A percentile compares a stretch with the other conserved stretches of the same genome.
These are phyloP conservation scores for Alternaria sp. DNA, from an alignment of 2,329 filamentous ascomycete species.

Conservation along the genomic window DNA sequence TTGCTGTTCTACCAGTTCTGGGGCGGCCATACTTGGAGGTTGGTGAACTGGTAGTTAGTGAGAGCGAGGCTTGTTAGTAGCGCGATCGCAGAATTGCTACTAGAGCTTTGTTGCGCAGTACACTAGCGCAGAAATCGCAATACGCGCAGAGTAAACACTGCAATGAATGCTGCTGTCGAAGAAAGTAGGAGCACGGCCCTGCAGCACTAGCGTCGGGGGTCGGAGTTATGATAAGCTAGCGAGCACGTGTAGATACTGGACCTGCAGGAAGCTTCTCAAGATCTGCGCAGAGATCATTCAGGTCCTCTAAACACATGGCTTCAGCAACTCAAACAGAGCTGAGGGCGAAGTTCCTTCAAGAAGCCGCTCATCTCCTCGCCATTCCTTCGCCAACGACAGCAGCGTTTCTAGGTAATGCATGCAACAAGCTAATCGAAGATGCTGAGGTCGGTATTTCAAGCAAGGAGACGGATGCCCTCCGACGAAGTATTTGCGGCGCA, in stretches of 20 bases:
- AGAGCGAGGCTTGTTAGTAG: not conserved
- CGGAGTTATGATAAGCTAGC: conserved; percentile 23
- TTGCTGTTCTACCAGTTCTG: conserved; percentile 27
- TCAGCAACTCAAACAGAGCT: conserved; percentile 20
- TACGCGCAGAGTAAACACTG: not conserved
- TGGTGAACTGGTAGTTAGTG: not conserved
- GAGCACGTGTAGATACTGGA: conserved; percentile 9
- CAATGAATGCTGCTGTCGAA: conserved; percentile 1
- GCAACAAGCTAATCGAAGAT: conserved; percentile 37
- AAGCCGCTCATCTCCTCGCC: conserved; percentile 42
- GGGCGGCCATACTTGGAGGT: conserved; percentile 32
- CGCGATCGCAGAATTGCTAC: not conserved
- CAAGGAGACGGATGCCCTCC: conserved; percentile 40
- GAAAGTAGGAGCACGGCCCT: conserved; percentile 16
- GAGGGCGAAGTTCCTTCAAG: conserved; percentile 41
- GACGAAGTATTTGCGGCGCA: conserved; percentile 43
- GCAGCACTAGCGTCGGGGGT: conserved; percentile 34
- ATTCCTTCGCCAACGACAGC: conserved; percentile 43
- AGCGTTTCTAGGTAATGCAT: conserved; percentile 39
- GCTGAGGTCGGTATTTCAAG: conserved; percentile 29
- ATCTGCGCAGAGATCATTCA: conserved; percentile 10
- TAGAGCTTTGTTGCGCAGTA: not conserved
- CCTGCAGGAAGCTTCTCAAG: conserved; percentile 17
- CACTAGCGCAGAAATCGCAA: conserved; percentile 4
- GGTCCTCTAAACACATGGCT: conserved; percentile 26